Base-by-base conservation (phyloP, 2,329 filamentous ascomycete species). In the Volutella citrinella region DNA sequence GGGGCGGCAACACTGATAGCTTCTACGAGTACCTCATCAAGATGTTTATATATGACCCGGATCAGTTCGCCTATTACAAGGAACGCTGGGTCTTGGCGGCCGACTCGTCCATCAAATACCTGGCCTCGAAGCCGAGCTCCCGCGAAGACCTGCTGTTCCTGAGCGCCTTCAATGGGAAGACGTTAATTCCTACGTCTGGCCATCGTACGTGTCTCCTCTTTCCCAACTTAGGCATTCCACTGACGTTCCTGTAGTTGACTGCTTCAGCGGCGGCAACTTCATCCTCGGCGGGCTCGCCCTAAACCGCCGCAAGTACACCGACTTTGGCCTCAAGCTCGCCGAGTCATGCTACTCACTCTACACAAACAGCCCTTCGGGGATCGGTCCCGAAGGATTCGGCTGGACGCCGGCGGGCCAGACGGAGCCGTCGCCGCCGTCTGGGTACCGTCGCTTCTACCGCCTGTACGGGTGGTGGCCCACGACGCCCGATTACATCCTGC, bases 11-110 rank as follows among this genome's bases (percentile, higher is more conserved):
- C 7, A 76, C 75, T 19, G 87, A 94, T 59, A 87, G 80, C 26
- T 94, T 83, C 64, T 95, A 94, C 64, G 87, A 94, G 63, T 94
- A 94, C 52, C 74, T 95, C 19, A 82, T 95, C 60, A 95, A 95
- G 68, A 91, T 93, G 85, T 94, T 82, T 51, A 61, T 91, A 34
- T 94, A 94, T 57, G 83, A 91, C 54, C 70, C 78, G 0, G 48
- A 58, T 6, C 71, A 78, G 4, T 94, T 85, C 51, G 61, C 52
- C 3, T 42, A 60, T 4, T 88, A 91, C 64, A 79, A 72, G 50
- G 82, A 90, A 43, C 78, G 79, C 29, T 95, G 87, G 87, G 64
- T 87, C 25, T 55, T 70, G 1, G 87, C 87, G 3, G 84, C 81
- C 32, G 81, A 94, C 48, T 88, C 83, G 7, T 81, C 80, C 6